Percentiles rank a stretch among this genome's conserved stretches.
These are phyloP conservation scores for Pseudognaphalium luteoalbum DNA, from an alignment of 129 eudicot genomes.

Conservation along the genomic window DNA sequence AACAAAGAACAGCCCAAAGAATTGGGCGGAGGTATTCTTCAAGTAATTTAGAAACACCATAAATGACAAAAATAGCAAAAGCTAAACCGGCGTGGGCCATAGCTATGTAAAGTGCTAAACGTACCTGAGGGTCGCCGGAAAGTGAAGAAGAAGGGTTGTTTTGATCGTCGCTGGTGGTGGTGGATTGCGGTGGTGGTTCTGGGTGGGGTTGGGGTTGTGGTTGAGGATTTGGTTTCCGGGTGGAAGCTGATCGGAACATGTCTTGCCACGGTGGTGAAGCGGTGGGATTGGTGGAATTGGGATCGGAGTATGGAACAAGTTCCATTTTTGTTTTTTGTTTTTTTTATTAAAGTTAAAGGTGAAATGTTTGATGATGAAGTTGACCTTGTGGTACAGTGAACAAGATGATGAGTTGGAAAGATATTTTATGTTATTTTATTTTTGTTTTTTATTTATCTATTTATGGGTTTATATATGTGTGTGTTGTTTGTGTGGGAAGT, in stretches of 20 bases:
- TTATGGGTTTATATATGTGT: too few relatives aligned
- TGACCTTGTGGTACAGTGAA: not conserved
- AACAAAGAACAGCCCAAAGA: constrained; percentile 88
- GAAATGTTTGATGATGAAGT: not conserved
- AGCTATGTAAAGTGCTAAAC: constrained; percentile 84
- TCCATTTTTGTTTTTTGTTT: constrained; percentile 44
- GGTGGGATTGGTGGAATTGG: constrained; percentile 33
- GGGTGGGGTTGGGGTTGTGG: constrained; percentile 16
- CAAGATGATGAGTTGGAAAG: constrained; percentile 1
- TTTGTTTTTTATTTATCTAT: not conserved
- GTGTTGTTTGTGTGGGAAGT: not conserved
- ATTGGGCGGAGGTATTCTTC: constrained; percentile 79
- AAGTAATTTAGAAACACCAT: constrained; percentile 65
- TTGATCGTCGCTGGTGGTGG: constrained; percentile 13
- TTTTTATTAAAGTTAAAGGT: not conserved
- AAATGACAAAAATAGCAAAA: constrained; percentile 52
- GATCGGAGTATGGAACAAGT: constrained; percentile 77
- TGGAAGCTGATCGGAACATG: constrained; percentile 93
- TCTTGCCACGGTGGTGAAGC: constrained; percentile 80
- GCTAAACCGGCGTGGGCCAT: constrained; percentile 92
- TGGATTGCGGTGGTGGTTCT: constrained; percentile 4
- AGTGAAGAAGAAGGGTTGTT: constrained; percentile 34
- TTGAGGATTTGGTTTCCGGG: constrained; percentile 50
- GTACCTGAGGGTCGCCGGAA: constrained; percentile 75
- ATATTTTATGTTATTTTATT: not conserved